These are phyloP conservation scores for Areca catechu DNA, from an alignment of 176 grass and related monocot genomes.

Conservation along the genomic window DNA sequence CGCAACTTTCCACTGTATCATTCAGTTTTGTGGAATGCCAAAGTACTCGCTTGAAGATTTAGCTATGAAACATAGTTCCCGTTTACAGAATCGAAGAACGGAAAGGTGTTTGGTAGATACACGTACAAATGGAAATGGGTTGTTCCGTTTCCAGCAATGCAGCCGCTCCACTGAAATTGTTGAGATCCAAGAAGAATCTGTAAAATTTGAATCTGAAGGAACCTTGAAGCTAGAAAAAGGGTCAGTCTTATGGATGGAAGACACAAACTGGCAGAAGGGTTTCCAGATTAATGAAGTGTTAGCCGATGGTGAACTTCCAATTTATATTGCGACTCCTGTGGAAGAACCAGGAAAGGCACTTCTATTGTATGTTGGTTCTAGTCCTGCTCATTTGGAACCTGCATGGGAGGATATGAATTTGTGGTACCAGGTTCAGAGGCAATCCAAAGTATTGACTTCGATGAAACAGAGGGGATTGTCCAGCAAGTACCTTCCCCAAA, in stretches of 20 bases:
- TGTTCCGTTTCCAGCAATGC: slow-evolving; percentile 64
- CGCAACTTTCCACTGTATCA: slow-evolving; percentile 74
- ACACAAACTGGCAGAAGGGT: slow-evolving; percentile 49
- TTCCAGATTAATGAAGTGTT: slow-evolving; percentile 74
- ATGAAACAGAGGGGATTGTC: slow-evolving; percentile 88
- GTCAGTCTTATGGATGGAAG: slow-evolving; percentile 73
- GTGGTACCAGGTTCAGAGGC: slow-evolving; percentile 92
- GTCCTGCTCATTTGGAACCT: slow-evolving; percentile 75
- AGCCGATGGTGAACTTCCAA: slow-evolving; percentile 52
- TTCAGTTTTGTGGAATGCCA: slow-evolving; percentile 69
- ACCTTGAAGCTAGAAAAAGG: slow-evolving; percentile 73
- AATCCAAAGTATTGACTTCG: slow-evolving; percentile 66
- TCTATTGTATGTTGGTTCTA: slow-evolving; percentile 77
- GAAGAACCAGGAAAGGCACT: slow-evolving; percentile 51
- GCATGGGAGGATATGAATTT: slow-evolving; percentile 96
- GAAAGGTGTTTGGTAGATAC: slow-evolving; percentile 74
- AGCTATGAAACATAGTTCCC: slow-evolving; percentile 69
- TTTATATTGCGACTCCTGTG: slow-evolving; percentile 58
- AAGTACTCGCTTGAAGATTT: slow-evolving; percentile 80
- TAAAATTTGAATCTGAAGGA: slow-evolving; percentile 56
- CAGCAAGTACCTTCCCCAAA: slow-evolving; percentile 73
- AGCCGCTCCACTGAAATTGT: slow-evolving; percentile 92
- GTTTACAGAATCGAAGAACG: slow-evolving; percentile 80
- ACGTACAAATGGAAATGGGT: slow-evolving; percentile 56
- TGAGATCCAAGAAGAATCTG: slow-evolving; percentile 57